These are phyloP conservation scores for Sphaerulina musiva DNA, from an alignment of 2,329 filamentous ascomycete species.

Conservation along the genomic window DNA sequence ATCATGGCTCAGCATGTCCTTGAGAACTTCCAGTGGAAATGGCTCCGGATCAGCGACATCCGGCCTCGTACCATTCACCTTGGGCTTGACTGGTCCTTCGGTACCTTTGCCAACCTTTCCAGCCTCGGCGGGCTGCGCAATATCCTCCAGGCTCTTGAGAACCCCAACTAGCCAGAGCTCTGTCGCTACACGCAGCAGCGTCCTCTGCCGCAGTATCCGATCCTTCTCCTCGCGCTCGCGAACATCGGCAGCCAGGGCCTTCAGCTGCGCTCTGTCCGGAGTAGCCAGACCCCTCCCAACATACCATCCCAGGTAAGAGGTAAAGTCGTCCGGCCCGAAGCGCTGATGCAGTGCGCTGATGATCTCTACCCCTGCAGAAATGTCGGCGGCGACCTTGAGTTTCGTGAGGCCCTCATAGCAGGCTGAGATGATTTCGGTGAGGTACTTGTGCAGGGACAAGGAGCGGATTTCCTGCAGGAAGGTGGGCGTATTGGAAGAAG, in stretches of 20 bases:
- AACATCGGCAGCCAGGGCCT: slow-evolving; percentile 69
- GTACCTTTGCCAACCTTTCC: slow-evolving; percentile 48
- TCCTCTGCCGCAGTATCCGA: slow-evolving; percentile 74
- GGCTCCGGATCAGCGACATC: slow-evolving; percentile 71
- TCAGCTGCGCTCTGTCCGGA: slow-evolving; percentile 78
- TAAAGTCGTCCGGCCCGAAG: slow-evolving; percentile 85
- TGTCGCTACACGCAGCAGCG: slow-evolving; percentile 81
- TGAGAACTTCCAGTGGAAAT: slow-evolving; percentile 94
- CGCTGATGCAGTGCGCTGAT: slow-evolving; percentile 92
- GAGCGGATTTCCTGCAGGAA: slow-evolving; percentile 87
- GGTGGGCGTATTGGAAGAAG: slow-evolving; percentile 67
- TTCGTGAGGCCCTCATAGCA: slow-evolving; percentile 91
- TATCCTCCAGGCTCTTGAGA: slow-evolving; percentile 70
- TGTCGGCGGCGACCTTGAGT: slow-evolving; percentile 84
- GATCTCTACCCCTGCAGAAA: slow-evolving; percentile 85
- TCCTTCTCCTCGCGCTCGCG: slow-evolving; percentile 96
- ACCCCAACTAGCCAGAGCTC: slow-evolving; percentile 93
- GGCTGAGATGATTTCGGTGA: slow-evolving; percentile 92
- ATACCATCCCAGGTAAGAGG: slow-evolving; percentile 84
- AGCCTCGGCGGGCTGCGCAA: slow-evolving; percentile 58
- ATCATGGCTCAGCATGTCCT: slow-evolving; percentile 90
- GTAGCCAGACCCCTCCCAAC: slow-evolving; percentile 85
- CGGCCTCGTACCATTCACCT: slow-evolving; percentile 49
- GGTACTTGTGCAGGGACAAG: slow-evolving; percentile 88
- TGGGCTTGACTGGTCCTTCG: slow-evolving; percentile 57